Evolutionary conservation across 2,329 filamentous ascomycete species (phyloP).

Genomic region (Hypoxylon sp.): DNA sequence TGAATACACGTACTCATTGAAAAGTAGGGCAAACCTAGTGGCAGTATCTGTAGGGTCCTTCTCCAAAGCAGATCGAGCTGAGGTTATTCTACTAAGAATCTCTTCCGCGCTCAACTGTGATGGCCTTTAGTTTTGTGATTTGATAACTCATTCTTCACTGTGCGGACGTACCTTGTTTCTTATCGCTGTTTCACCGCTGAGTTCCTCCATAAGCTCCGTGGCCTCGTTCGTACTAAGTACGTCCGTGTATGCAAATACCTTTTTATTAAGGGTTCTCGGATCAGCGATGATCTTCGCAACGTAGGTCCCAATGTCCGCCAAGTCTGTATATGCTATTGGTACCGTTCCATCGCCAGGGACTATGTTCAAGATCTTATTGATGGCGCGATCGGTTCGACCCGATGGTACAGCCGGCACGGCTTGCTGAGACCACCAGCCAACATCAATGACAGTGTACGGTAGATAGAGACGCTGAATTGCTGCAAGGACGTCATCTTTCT

Average conservation of each 20-base stretch:
- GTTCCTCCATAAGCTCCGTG: constrained; percentile 59
- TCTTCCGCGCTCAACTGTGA: constrained; percentile 29
- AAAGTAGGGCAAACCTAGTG: not conserved
- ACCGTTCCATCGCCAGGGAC: constrained; percentile 62
- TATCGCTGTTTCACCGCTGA: constrained; percentile 60
- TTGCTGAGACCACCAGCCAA: constrained; percentile 46
- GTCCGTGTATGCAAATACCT: constrained; percentile 63
- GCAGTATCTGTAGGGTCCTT: constrained; percentile 21
- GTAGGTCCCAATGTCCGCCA: constrained; percentile 64
- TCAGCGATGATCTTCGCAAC: constrained; percentile 65
- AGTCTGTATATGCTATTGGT: constrained; percentile 60
- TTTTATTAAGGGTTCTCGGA: constrained; percentile 65
- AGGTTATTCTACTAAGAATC: constrained; percentile 4
- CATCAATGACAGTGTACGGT: constrained; percentile 46
- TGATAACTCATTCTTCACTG: no score
- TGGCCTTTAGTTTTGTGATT: not conserved
- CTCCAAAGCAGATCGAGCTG: not conserved
- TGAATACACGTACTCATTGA: constrained; percentile 61
- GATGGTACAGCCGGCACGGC: constrained; percentile 34
- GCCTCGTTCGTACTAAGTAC: constrained; percentile 62
- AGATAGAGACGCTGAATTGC: constrained; percentile 40
- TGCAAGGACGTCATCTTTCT: constrained; percentile 46
- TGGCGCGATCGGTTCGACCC: constrained; percentile 32
- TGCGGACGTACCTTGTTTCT: constrained; percentile 30
- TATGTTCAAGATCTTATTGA: constrained; percentile 9